A percentile compares a stretch with the other conserved stretches of the same genome.
These are phyloP conservation scores for Malania oleifera DNA, from an alignment of 164 flowering plant species.

Conservation along the genomic window DNA sequence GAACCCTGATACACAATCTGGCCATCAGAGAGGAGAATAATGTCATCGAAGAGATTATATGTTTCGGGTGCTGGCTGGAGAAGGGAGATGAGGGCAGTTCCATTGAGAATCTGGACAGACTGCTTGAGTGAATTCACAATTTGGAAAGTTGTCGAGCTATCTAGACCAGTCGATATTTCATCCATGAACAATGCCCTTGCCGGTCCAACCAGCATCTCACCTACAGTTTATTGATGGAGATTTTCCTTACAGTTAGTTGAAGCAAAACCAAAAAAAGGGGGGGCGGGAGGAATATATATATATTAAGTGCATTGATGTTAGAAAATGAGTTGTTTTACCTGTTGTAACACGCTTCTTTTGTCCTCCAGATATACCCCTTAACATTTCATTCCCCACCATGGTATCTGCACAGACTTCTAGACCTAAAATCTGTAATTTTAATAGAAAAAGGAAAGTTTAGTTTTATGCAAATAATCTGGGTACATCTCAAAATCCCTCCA, in stretches of 20 bases:
- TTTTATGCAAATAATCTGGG: neutral
- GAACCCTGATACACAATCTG: constrained; percentile 74
- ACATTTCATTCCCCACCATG: constrained; percentile 33
- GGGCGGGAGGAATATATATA: neutral
- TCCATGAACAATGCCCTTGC: constrained; percentile 76
- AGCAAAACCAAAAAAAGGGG: neutral
- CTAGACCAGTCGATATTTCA: constrained; percentile 84
- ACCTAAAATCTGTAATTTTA: constrained; percentile 23
- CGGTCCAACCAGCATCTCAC: constrained; percentile 87
- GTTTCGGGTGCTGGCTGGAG: constrained; percentile 91
- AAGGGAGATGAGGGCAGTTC: constrained; percentile 68
- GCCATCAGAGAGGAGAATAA: constrained; percentile 70
- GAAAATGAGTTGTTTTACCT: constrained; percentile 10
- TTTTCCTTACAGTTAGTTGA: neutral
- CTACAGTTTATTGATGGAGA: constrained; percentile 16
- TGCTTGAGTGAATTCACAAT: constrained; percentile 62
- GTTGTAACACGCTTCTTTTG: constrained; percentile 33
- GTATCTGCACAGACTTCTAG: constrained; percentile 33
- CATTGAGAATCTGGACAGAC: constrained; percentile 46
- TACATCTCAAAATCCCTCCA: neutral
- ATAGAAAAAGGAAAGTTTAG: neutral
- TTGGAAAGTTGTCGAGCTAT: constrained; percentile 75
- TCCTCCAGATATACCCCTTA: constrained; percentile 35
- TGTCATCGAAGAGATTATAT: constrained; percentile 70
- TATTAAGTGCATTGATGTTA: neutral